Percentiles rank a stretch among this genome's conserved stretches.
Evolutionary conservation across 345 rosid genomes (phyloP).

Genomic region (Iberis pinnata): DNA sequence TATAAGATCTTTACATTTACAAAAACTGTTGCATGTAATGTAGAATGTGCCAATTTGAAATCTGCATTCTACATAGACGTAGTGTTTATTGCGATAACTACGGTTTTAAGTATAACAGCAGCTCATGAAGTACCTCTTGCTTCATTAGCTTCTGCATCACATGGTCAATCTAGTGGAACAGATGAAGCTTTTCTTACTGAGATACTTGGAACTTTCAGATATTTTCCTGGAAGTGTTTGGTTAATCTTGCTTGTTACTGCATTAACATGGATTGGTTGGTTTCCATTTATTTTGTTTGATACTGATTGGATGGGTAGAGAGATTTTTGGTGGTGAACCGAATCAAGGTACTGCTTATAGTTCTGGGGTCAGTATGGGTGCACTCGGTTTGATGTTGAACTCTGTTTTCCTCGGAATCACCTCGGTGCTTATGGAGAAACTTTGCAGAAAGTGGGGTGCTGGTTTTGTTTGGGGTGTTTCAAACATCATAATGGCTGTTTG

Average conservation of each 20-base stretch:
- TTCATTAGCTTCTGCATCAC: constrained; percentile 35
- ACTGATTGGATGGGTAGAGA: constrained; percentile 99
- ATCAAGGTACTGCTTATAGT: constrained; percentile 53
- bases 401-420: constrained; percentile 80
- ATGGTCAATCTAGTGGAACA: constrained; percentile 41
- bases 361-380: constrained; percentile 92
- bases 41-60: constrained; percentile 86
- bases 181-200: constrained; percentile 90
- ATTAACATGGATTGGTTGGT: constrained; percentile 89
- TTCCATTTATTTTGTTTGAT: constrained; percentile 85
- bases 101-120: constrained; percentile 54
- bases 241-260: constrained; percentile 69
- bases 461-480: constrained; percentile 85
- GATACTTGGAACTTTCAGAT: constrained; percentile 77
- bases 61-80: constrained; percentile 82
- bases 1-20: constrained; percentile 76
- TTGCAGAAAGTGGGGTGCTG: constrained; percentile 93
- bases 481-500: constrained; percentile 77
- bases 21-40: constrained; percentile 59
- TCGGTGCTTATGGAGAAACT: constrained; percentile 92
- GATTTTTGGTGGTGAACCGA: constrained; percentile 79
- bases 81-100: constrained; percentile 54
- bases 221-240: constrained; percentile 55
- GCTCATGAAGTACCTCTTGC: constrained; percentile 60
- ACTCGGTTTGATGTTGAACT: constrained; percentile 84